A percentile compares a stretch with the other conserved stretches of the same genome.
Conservation (phyloP, 306 rosid genomes). For the Rosa rugosa region DNA sequence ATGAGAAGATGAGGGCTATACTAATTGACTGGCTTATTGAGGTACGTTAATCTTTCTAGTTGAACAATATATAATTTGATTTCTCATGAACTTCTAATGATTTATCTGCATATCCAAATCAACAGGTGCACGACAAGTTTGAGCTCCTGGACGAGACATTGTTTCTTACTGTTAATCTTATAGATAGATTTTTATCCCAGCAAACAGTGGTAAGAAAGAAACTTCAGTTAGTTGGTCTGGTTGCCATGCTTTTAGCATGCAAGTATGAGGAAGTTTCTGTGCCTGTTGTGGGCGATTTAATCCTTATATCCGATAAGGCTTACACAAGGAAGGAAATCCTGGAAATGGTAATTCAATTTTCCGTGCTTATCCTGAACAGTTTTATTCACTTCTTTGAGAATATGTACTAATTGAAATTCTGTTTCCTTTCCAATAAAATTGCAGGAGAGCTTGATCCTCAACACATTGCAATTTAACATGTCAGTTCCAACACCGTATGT, state of each 20-base stretch:
- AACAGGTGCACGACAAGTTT: constrained; percentile 95
- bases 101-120: constrained; percentile 18
- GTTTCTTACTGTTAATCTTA: constrained; percentile 76
- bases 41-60: constrained; percentile 42
- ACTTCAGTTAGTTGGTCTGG: constrained; percentile 95
- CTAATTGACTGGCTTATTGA: constrained; percentile 96
- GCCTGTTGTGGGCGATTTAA: constrained; percentile 82
- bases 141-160: constrained; percentile 90
- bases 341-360: constrained; percentile 65
- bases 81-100: constrained; percentile 9
- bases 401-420: neutral
- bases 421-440: neutral
- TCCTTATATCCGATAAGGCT: constrained; percentile 89
- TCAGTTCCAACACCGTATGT: constrained; percentile 88
- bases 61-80: constrained; percentile 26
- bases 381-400: neutral
- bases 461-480: constrained; percentile 80
- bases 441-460: constrained; percentile 88
- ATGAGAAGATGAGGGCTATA: constrained; percentile 96
- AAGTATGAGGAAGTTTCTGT: constrained; percentile 96
- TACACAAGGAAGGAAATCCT: constrained; percentile 76
- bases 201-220: constrained; percentile 73
- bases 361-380: neutral
- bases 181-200: constrained; percentile 76
- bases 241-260: constrained; percentile 98